Conservation (phyloP, 345 rosid species). For the Stellera chamaejasme region DNA sequence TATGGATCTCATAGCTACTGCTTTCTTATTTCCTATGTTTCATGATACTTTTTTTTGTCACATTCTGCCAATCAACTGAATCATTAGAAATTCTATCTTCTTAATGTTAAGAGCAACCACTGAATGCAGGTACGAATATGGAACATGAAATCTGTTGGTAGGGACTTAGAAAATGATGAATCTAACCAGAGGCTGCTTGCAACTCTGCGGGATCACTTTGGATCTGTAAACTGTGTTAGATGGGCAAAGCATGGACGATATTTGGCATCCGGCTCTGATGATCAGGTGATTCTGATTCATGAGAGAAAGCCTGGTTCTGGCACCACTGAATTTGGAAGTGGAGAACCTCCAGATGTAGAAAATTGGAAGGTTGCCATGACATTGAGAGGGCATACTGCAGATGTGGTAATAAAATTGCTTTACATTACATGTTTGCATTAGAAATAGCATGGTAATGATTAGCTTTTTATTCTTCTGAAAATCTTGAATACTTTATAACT, state of each 20-base stretch:
- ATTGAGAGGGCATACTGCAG: conserved; percentile 95
- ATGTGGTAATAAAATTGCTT: conserved; percentile 73
- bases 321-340: conserved; percentile 94
- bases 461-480: conserved; percentile 15
- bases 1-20: background rate
- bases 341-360: conserved; percentile 96
- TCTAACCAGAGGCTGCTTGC: conserved; percentile 79
- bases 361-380: conserved; percentile 99
- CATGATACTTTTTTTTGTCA: background rate
- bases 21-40: background rate
- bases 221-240: conserved; percentile 98
- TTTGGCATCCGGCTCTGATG: conserved; percentile 96
- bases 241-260: conserved; percentile 96
- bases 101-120: background rate
- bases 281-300: conserved; percentile 83
- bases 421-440: background rate
- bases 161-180: conserved; percentile 48
- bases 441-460: background rate
- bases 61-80: background rate
- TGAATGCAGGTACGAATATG: conserved; percentile 79
- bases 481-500: conserved; percentile 32
- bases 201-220: conserved; percentile 95
- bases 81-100: background rate
- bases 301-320: conserved; percentile 98
- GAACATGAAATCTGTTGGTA: conserved; percentile 81